Evolutionary conservation across 305 asterid species (phyloP), one percentile per base, ranked within the genome.

Genomic region (Fraxinus sp.): DNA sequence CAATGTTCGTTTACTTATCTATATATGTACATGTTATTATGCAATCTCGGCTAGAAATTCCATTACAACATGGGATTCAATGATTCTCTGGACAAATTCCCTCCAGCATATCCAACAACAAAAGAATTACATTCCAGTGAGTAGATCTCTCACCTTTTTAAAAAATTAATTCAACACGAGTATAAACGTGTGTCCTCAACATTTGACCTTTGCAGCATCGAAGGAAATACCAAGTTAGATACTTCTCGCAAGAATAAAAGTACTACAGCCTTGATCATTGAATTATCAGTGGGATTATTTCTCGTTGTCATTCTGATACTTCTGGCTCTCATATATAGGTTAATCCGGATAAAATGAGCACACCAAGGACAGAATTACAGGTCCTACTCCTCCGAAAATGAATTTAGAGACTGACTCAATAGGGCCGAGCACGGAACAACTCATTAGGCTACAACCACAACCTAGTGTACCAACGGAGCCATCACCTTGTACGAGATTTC

Each of bases 81-180:
- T 74, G 55, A 24, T 81, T 86, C 75, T 82, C 70, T 1, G 90
- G 89, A 59, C 8, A 46, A 28, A 18, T 88, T 68, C 89, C 89
- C 4, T 22, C 84, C 78, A 82, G 88, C 70, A 78, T 88, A 28
- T 62, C 35, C 35, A 37, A 83, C 79, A 85, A 82, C 76, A 78
- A 64, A 49, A 84, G 80, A n/a, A 64, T 88, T 76, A 20, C n/a
- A 13, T 52, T 20, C 72, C 32, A 79, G 90, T 84, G 83, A 75
- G 84, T 39, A 59, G 11, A 73, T 14, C 33, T 26, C 46, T 62
- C n/a, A 52, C 66, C 10, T 22, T 22, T 22, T 22, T 22, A 22
- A 22, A 22, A 22, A 22, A 22, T 22, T 22, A 22, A 22, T 22
- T 22, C 73, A 32, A 7, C 20, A 5, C 9, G 1, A 52, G 62